A percentile compares a stretch with the other conserved stretches of the same genome.
phyloP scores from a whole-genome alignment of 371 early-diverging fungal genomes.

The Mortierella sp. region DNA sequence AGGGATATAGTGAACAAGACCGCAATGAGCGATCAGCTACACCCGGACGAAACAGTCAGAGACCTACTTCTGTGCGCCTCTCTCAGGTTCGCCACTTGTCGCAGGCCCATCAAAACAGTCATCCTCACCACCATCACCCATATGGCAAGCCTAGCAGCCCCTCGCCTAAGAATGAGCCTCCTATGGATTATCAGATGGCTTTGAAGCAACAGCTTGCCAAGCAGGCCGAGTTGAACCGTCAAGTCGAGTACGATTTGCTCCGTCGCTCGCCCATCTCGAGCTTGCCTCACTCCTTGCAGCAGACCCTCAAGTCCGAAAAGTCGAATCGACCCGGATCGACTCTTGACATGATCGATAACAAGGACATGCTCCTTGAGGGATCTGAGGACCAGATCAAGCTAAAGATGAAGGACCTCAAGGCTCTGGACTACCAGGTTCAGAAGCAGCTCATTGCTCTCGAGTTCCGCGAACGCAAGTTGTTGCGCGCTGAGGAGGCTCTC shows the following conservation, averaged over 20 bases:
- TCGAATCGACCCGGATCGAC: conserved; percentile 5
- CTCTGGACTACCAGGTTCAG: conserved; percentile 52
- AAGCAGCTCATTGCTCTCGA: conserved; percentile 54
- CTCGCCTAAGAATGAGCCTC: conserved; percentile 43
- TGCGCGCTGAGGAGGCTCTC: conserved; percentile 51
- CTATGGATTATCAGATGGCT: conserved; percentile 47
- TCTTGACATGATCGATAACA: conserved; percentile 5
- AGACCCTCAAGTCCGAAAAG: conserved; percentile 38
- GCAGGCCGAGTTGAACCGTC: conserved; percentile 50
- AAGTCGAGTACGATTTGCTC: conserved; percentile 49
- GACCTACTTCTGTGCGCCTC: conserved; percentile 47
- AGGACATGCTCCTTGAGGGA: not conserved
- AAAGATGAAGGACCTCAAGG: conserved; percentile 55
- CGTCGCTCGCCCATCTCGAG: conserved; percentile 53
- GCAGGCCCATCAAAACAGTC: conserved; percentile 50
- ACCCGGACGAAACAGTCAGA: conserved; percentile 32
- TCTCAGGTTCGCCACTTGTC: conserved; percentile 54
- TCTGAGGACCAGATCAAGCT: conserved; percentile 41
- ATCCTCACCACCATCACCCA: conserved; percentile 51
- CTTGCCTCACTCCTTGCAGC: conserved; percentile 51
- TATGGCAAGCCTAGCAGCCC: conserved; percentile 52
- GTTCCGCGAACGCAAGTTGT: conserved; percentile 55
- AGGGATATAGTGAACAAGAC: conserved; percentile 50
- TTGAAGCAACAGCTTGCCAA: conserved; percentile 53
- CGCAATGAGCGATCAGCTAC: conserved; percentile 21